Base-by-base conservation (phyloP, 1,284 basidiomycete species). In the Moesziomyces sp. region DNA sequence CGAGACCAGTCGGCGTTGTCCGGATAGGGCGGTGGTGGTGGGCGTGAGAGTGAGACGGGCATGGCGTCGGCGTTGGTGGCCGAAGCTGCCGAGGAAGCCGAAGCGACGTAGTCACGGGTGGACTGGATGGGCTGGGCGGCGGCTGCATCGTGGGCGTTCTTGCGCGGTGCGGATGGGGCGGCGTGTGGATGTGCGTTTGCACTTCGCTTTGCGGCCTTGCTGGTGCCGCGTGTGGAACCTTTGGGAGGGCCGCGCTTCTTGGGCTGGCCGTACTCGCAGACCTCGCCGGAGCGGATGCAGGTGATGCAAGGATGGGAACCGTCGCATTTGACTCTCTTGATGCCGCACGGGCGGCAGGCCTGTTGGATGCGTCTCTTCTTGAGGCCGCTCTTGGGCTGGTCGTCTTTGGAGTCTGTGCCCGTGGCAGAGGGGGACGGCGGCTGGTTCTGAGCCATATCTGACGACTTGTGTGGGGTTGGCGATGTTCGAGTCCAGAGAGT, bases 221-320 rank as follows among this genome's bases (percentile, higher is more conserved):
- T 64, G n/a, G 57, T 46, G 28, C 72, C 75, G 4, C 77, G 64
- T 1, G 75, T 77, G 5, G 76, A 75, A 10, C 77, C 77, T 43
- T 79, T 79, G 1, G 77, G 73, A 11, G 77, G 77, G 1, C 77
- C 77, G n/a, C 73, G 35, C 61, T 79, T 79, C 58, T 77, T 79
- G 24, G 76, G 72, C 26, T 71, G 63, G 7, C 73, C 76, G 44
- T 79, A 79, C 40, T 69, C 72, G 67, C 77, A 79, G 42, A 53
- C 28, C 26, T 79, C 77, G n/a, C 72, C 67, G 42, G 59, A 71
- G 23, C 60, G 58, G 42, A 66, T 24, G 52, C 77, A 79, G 33
- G 76, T 78, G 52, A 60, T 46, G 61, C 77, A 79, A 28, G 77
- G 77, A 0, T 61, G 46, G 18, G 60, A 51, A 7, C 77, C 77